Conservation (phyloP, 345 rosid genomes). For the Lepidium aucheri region DNA sequence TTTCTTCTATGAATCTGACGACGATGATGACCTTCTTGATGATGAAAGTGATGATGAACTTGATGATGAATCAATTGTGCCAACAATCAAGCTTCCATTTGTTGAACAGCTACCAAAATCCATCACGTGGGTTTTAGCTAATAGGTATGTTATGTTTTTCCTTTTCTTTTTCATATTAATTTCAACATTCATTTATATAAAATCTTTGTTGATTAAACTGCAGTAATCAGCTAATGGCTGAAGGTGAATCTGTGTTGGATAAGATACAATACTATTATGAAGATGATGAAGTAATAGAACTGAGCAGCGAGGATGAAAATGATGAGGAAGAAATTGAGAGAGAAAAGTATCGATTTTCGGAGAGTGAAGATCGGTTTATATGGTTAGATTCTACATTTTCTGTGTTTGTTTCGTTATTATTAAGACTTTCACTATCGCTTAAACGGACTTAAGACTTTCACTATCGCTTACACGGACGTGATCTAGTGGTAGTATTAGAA, state of each 20-base stretch:
- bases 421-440: too few relatives aligned
- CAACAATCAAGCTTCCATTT: neutral
- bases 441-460: too few relatives aligned
- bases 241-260: constrained; percentile 15
- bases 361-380: constrained; percentile 4
- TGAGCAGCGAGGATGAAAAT: neutral
- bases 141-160: neutral
- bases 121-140: neutral
- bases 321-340: neutral
- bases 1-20: neutral
- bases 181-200: neutral
- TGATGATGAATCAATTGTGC: neutral
- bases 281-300: neutral
- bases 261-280: neutral
- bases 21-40: neutral
- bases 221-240: constrained; percentile 9
- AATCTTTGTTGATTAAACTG: neutral
- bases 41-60: neutral
- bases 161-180: neutral
- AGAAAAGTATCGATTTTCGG: neutral
- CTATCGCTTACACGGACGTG: too few relatives aligned
- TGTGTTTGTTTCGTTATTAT: constrained; percentile 2
- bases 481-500: too few relatives aligned
- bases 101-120: constrained; percentile 10
- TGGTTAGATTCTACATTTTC: constrained; percentile 17